Percentiles rank a stretch among this genome's conserved stretches.
phyloP scores from a whole-genome alignment of 805 yeast species.

The Wickerhamiella australiensis region DNA sequence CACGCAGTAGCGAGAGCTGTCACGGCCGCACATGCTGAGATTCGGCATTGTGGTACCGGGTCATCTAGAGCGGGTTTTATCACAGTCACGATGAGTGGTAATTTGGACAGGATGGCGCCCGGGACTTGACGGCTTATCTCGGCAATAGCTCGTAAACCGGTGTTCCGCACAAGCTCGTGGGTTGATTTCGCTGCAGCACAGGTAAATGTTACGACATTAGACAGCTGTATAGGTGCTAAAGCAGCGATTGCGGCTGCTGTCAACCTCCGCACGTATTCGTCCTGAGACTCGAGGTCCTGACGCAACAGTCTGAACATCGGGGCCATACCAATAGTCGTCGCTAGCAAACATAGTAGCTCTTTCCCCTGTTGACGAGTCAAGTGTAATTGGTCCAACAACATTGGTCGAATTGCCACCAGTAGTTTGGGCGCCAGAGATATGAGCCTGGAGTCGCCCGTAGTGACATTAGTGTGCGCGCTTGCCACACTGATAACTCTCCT shows the following conservation, averaged over 20 bases:
- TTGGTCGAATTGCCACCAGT: constrained; percentile 61
- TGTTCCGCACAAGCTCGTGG: constrained; percentile 71
- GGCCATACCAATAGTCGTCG: constrained; percentile 74
- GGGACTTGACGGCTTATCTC: constrained; percentile 62
- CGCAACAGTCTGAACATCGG: constrained; percentile 67
- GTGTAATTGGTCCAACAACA: constrained; percentile 66
- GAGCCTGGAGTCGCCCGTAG: not conserved
- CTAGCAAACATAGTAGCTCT: constrained; percentile 59
- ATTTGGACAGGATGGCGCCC: constrained; percentile 60
- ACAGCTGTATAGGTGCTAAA: constrained; percentile 59
- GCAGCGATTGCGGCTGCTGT: constrained; percentile 76
- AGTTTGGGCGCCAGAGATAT: constrained; percentile 44
- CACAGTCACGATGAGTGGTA: constrained; percentile 53
- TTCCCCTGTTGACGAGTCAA: constrained; percentile 67
- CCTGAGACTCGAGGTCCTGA: constrained; percentile 71
- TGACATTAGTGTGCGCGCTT: no score
- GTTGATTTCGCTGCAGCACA: constrained; percentile 66
- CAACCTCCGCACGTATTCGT: constrained; percentile 65
- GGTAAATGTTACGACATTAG: constrained; percentile 66
- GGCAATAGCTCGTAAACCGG: constrained; percentile 67
- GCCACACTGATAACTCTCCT: constrained; percentile 44
- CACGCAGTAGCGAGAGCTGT: constrained; percentile 69
- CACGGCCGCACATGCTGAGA: constrained; percentile 58
- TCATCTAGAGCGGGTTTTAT: constrained; percentile 49
- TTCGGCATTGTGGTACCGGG: constrained; percentile 54